phyloP scores from a whole-genome alignment of 306 rosid genomes.

The Lathyrus aphaca region DNA sequence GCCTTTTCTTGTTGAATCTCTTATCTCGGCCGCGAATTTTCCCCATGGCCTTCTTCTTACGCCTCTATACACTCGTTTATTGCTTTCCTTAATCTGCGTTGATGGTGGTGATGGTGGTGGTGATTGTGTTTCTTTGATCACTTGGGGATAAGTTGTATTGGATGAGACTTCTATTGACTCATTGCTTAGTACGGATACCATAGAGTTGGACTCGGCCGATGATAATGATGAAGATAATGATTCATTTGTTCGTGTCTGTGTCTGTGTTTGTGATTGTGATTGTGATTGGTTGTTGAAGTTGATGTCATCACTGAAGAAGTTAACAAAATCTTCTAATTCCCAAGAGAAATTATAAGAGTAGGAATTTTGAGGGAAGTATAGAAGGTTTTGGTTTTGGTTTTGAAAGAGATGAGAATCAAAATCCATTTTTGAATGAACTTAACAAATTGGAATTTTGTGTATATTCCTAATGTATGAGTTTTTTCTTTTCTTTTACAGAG shows the following conservation, averaged over 20 bases:
- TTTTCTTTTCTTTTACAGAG: not conserved
- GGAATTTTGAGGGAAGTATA: constrained; percentile 32
- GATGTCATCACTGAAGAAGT: constrained; percentile 15
- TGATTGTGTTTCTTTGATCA: not conserved
- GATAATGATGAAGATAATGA: constrained; percentile 17
- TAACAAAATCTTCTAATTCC: constrained; percentile 29
- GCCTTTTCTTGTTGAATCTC: constrained; percentile 82
- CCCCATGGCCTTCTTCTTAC: constrained; percentile 92
- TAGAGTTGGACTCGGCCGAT: constrained; percentile 23
- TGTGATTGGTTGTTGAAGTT: constrained; percentile 22
- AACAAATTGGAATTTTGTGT: not conserved
- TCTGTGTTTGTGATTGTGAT: not conserved
- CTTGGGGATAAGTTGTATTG: not conserved
- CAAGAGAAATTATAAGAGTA: constrained; percentile 24
- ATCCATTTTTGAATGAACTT: constrained; percentile 34
- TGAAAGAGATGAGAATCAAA: constrained; percentile 36
- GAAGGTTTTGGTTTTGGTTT: constrained; percentile 25
- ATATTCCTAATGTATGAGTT: not conserved
- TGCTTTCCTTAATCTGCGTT: not conserved
- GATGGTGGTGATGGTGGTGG: not conserved
- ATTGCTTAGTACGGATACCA: not conserved
- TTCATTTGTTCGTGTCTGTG: constrained; percentile 32
- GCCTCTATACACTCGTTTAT: constrained; percentile 48
- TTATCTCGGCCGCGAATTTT: constrained; percentile 82
- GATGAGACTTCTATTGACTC: constrained; percentile 49